Percentiles rank a stretch among this genome's conserved stretches.
phyloP scores from a whole-genome alignment of 345 rosid species.

The Linum trigynum region DNA sequence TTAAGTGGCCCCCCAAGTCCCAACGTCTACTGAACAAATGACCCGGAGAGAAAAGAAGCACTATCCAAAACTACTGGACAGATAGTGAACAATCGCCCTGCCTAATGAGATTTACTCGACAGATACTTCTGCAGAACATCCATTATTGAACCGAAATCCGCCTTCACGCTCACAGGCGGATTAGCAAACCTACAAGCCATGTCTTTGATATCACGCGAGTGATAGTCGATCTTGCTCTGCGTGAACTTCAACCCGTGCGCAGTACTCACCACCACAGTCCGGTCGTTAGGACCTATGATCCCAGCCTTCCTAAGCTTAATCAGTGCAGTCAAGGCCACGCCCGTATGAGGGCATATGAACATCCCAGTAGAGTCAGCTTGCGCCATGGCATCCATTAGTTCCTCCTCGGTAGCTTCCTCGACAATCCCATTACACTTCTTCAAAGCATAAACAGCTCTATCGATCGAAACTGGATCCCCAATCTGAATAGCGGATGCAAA shows the following conservation, averaged over 20 bases:
- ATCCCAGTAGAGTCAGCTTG: constrained; percentile 88
- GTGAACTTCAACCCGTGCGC: constrained; percentile 92
- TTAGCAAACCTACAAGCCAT: constrained; percentile 76
- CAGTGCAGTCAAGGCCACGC: constrained; percentile 78
- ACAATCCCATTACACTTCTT: constrained; percentile 69
- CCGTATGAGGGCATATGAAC: constrained; percentile 93
- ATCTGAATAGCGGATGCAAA: constrained; percentile 94
- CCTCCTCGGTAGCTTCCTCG: constrained; percentile 85
- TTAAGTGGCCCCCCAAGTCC: no score
- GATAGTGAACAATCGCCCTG: background rate
- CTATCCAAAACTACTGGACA: background rate
- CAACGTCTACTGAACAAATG: background rate
- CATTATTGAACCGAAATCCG: constrained; percentile 81
- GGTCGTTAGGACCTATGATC: constrained; percentile 50
- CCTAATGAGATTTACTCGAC: constrained; percentile 26
- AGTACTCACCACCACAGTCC: constrained; percentile 84
- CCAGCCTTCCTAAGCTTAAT: constrained; percentile 71
- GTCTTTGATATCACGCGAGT: constrained; percentile 59
- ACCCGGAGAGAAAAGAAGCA: background rate
- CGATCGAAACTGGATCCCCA: constrained; percentile 88
- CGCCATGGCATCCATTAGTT: constrained; percentile 92
- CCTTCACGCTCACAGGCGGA: constrained; percentile 66
- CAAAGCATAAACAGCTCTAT: constrained; percentile 77
- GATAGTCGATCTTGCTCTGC: constrained; percentile 75
- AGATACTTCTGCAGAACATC: constrained; percentile 61